Evolutionary conservation across 805 yeast species (phyloP), one percentile per base, ranked within the genome.

Genomic region (Saturnispora sanitii): DNA sequence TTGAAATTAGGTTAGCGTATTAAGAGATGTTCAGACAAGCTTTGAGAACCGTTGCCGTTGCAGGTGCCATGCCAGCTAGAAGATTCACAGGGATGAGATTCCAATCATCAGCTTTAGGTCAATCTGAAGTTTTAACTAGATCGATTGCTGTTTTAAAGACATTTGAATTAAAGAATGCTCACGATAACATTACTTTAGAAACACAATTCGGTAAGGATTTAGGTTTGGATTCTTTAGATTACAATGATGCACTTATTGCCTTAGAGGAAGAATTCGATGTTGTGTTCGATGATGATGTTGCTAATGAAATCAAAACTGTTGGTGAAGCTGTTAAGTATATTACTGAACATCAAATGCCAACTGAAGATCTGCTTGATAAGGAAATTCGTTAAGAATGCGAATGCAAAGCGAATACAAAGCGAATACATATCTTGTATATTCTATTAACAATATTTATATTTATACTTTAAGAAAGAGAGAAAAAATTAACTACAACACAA

Each of bases 221-320:
- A 51, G 90, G 88, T n/a, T 73, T 84, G 58, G 98, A 90, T 64
- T 84, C 95, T 8, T 73, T 90, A 51, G 98, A 90, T 58, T 82
- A 92, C 48, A 95, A 90, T 47, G 98, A 90, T 68, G 88, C 92
- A 42, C 73, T 92, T 54, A 95, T 92, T 63, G 95, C 95, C 43
- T 80, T 90, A 56, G 98, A 90, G 70, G 96, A 88, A 71, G 88
- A 80, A 61, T 80, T 80, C 50, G 70, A 68, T 43, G 60, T 70
- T 45, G 69, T 61, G 21, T 60, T 61, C 40, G 64, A 60, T 38
- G 66, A 61, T 47, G 57, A 62, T 38, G 55, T 73, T 45, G 76
- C 80, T 29, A 77, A 75, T 51, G 76, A 71, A 49, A 74, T 75
- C 61, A 71, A 71, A 62, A 67, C 76, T 28, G 78, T 74, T 43